A percentile compares a stretch with the other conserved stretches of the same genome.
Evolutionary conservation across 805 yeast species (phyloP).

Genomic region (Ogataea corticis): DNA sequence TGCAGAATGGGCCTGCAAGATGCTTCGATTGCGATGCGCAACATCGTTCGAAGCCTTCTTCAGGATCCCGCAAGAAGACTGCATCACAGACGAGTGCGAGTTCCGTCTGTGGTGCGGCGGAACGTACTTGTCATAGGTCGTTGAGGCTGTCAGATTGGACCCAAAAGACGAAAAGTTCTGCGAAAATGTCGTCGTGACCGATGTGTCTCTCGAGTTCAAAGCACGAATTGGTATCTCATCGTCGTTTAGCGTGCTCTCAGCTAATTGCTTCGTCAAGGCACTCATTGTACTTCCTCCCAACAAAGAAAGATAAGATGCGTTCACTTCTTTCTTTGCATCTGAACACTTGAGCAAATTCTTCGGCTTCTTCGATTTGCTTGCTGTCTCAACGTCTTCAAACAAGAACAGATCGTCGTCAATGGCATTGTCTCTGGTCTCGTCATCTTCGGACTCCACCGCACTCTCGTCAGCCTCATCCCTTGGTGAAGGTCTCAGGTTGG

Average conservation of each 20-base stretch:
- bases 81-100: conserved; percentile 30
- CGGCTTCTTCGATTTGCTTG: conserved; percentile 1
- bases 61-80: conserved; percentile 18
- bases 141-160: conserved; percentile 21
- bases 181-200: conserved; percentile 28
- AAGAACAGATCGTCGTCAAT: conserved; percentile 38
- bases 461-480: conserved; percentile 21
- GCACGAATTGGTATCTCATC: not conserved
- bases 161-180: conserved; percentile 28
- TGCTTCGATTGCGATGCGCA: not conserved
- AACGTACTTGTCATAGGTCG: conserved; percentile 37
- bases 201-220: conserved; percentile 29
- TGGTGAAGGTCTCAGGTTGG: conserved; percentile 59
- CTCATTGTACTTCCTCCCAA: conserved; percentile 16
- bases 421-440: conserved; percentile 24
- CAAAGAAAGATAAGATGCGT: conserved; percentile 27
- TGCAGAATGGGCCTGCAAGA: conserved; percentile 11
- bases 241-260: conserved; percentile 14
- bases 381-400: conserved; percentile 34
- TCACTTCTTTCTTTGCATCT: conserved; percentile 16
- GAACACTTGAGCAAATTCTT: conserved; percentile 4
- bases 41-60: conserved; percentile 20
- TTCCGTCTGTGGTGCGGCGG: conserved; percentile 57
- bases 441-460: conserved; percentile 33
- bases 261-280: conserved; percentile 20